phyloP scores from a whole-genome alignment of 2,329 filamentous ascomycete species.

The Dendryphion nanum region DNA sequence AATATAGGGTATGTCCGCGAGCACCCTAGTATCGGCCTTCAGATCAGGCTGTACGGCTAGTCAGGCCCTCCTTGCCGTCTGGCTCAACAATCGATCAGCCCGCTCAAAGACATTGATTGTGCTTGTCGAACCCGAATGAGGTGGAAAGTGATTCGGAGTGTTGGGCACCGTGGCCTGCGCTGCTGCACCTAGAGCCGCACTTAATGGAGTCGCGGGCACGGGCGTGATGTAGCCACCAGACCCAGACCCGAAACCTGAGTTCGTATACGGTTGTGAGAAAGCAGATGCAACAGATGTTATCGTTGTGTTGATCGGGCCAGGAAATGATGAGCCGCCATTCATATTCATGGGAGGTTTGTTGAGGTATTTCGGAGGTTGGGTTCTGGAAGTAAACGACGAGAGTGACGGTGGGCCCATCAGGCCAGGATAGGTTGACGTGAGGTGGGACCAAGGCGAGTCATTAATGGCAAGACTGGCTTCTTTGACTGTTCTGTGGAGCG shows the following conservation, averaged over 20 bases:
- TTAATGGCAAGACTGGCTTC: slow-evolving; percentile 74
- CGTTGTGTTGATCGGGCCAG: slow-evolving; percentile 37
- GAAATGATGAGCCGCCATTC: slow-evolving; percentile 26
- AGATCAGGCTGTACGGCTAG: neutral
- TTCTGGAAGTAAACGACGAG: slow-evolving; percentile 36
- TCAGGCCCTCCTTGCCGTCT: slow-evolving; percentile 12
- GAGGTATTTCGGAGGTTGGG: slow-evolving; percentile 30
- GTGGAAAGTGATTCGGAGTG: slow-evolving; percentile 24
- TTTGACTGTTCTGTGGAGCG: slow-evolving; percentile 79
- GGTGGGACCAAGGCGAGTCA: slow-evolving; percentile 61
- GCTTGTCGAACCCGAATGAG: neutral
- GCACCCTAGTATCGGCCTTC: neutral
- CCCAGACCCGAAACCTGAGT: slow-evolving; percentile 24
- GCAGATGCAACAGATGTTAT: slow-evolving; percentile 28
- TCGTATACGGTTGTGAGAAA: slow-evolving; percentile 28
- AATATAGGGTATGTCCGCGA: neutral
- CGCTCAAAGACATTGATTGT: slow-evolving; percentile 20
- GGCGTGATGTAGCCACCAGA: slow-evolving; percentile 52
- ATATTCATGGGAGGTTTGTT: slow-evolving; percentile 23
- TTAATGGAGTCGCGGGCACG: slow-evolving; percentile 82
- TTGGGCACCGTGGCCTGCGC: slow-evolving; percentile 87
- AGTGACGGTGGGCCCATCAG: slow-evolving; percentile 30
- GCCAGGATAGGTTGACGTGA: slow-evolving; percentile 40
- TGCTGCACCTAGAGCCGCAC: slow-evolving; percentile 83
- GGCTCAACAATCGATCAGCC: slow-evolving; percentile 16